phyloP scores from a whole-genome alignment of 495 filamentous ascomycete species.

The Glonium stellatum region DNA sequence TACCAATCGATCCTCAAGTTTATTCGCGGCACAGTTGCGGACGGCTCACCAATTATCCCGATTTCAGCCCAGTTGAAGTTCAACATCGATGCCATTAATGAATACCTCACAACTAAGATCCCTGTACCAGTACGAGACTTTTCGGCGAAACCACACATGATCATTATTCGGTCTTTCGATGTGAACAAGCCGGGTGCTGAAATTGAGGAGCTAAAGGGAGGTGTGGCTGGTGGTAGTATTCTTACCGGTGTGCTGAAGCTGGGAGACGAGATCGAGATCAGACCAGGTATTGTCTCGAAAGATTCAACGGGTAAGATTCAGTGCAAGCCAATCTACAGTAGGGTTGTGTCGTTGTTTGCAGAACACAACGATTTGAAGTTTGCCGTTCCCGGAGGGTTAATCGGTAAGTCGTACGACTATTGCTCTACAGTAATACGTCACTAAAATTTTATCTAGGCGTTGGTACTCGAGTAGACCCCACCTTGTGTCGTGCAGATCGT shows the following conservation, averaged over 20 bases:
- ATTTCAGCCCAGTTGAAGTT: slow-evolving; percentile 99
- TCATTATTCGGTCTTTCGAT: slow-evolving; percentile 96
- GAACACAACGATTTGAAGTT: slow-evolving; percentile 98
- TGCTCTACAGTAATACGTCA: background rate
- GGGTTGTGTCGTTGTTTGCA: slow-evolving; percentile 89
- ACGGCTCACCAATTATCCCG: slow-evolving; percentile 91
- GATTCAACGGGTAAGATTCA: slow-evolving; percentile 90
- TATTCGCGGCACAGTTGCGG: slow-evolving; percentile 92
- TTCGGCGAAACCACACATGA: slow-evolving; percentile 86
- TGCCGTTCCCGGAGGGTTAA: slow-evolving; percentile 92
- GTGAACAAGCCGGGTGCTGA: slow-evolving; percentile 99
- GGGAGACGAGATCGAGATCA: slow-evolving; percentile 95
- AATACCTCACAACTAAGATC: slow-evolving; percentile 85
- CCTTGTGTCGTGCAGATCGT: slow-evolving; percentile 95
- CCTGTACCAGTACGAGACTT: slow-evolving; percentile 88
- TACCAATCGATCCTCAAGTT: slow-evolving; percentile 96
- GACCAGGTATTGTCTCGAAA: slow-evolving; percentile 89
- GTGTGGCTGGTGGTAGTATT: slow-evolving; percentile 95
- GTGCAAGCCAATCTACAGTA: slow-evolving; percentile 93
- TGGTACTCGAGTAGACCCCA: slow-evolving; percentile 93
- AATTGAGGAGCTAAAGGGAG: slow-evolving; percentile 97
- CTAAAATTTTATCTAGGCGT: slow-evolving; percentile 52
- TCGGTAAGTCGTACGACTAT: slow-evolving; percentile 41
- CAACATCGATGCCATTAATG: slow-evolving; percentile 98
- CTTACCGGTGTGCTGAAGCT: slow-evolving; percentile 92